Percentiles rank a stretch among this genome's conserved stretches.
phyloP scores from a whole-genome alignment of 805 yeast species.

The Zygosaccharomyces lentus region DNA sequence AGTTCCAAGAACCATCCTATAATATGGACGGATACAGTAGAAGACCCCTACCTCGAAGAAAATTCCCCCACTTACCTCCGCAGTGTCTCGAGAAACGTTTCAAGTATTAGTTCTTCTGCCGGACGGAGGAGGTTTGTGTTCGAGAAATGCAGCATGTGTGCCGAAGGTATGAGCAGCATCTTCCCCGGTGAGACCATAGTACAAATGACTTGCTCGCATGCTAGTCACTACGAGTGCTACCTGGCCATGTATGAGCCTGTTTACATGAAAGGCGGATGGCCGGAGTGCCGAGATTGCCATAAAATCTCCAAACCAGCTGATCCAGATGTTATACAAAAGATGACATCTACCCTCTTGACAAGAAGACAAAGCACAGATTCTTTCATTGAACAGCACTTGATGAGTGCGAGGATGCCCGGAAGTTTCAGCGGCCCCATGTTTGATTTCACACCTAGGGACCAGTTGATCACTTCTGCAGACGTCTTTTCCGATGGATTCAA shows the following conservation, averaged over 20 bases:
- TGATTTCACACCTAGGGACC: conserved; percentile 29
- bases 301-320: conserved; percentile 26
- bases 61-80: conserved; percentile 25
- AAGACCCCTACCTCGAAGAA: conserved; percentile 22
- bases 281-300: conserved; percentile 31
- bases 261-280: conserved; percentile 16
- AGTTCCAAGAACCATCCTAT: conserved; percentile 10
- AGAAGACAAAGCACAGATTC: conserved; percentile 4
- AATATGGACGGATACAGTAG: conserved; percentile 15
- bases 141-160: conserved; percentile 42
- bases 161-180: conserved; percentile 38
- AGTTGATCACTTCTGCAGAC: conserved; percentile 30
- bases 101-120: conserved; percentile 11
- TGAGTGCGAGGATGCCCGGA: conserved; percentile 16
- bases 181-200: conserved; percentile 43
- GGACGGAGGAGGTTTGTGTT: conserved; percentile 28
- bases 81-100: conserved; percentile 14
- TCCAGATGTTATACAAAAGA: conserved; percentile 27
- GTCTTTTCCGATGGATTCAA: conserved; percentile 29
- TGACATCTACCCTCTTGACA: conserved; percentile 21
- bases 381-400: conserved; percentile 18
- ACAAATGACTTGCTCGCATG: conserved; percentile 42
- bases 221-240: conserved; percentile 44
- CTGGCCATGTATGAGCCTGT: conserved; percentile 28
- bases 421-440: conserved; percentile 8